Evolutionary conservation across 2,329 filamentous ascomycete genomes (phyloP).

Genomic region (Lasiodiplodia citricola): DNA sequence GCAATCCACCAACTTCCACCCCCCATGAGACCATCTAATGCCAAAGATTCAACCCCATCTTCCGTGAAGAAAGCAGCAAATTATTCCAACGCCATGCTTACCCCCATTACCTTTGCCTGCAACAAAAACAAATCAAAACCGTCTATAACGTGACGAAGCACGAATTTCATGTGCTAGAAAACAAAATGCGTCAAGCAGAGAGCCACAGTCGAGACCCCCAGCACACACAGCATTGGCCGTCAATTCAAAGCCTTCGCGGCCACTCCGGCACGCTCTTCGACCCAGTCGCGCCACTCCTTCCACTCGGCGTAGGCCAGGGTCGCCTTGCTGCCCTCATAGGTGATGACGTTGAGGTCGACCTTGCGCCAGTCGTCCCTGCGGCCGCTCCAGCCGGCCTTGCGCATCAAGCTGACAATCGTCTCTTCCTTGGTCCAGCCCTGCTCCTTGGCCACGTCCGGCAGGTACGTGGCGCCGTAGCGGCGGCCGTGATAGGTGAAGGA

Average conservation of each 20-base stretch:
- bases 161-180: not conserved
- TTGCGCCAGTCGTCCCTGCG: slow-evolving; percentile 71
- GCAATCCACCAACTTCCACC: not conserved
- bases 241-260: slow-evolving; percentile 9
- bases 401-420: slow-evolving; percentile 85
- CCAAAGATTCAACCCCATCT: not conserved
- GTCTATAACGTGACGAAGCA: not conserved
- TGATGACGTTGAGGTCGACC: slow-evolving; percentile 76
- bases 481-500: slow-evolving; percentile 76
- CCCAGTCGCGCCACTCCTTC: slow-evolving; percentile 80
- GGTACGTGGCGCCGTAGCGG: slow-evolving; percentile 83
- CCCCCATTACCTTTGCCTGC: not conserved
- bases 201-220: not conserved
- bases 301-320: slow-evolving; percentile 74
- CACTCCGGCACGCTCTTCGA: slow-evolving; percentile 41
- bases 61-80: not conserved
- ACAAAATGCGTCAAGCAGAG: not conserved
- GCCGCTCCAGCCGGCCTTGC: slow-evolving; percentile 91
- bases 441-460: slow-evolving; percentile 89
- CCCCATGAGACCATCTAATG: not conserved
- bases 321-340: slow-evolving; percentile 86
- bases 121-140: not conserved
- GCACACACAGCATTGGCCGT: not conserved
- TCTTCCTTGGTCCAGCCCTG: slow-evolving; percentile 97
- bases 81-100: not conserved